Percentiles rank a stretch among this genome's conserved stretches.
Evolutionary conservation across 169 alveolate genomes (phyloP).

Genomic region (Plasmodium sp.): DNA sequence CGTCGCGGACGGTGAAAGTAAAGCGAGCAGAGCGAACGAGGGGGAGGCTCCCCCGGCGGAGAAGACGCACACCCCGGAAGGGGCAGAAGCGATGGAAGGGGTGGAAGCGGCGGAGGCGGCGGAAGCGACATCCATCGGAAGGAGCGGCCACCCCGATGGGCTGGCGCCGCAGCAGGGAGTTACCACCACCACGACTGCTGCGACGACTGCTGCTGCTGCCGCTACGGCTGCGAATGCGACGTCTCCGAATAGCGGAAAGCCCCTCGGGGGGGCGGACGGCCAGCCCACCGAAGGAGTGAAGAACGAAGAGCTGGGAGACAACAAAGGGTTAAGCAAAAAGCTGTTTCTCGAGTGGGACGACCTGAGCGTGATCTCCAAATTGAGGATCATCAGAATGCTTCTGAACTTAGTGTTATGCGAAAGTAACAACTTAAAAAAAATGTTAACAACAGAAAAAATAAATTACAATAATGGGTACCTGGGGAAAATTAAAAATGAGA

Average conservation of each 20-base stretch:
- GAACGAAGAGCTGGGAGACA: neutral
- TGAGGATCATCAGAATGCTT: slow-evolving; percentile 52
- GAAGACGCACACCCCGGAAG: too few species aligned
- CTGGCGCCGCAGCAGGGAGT: neutral
- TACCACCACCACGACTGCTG: neutral
- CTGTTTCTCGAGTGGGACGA: slow-evolving; percentile 71
- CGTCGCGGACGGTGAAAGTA: neutral
- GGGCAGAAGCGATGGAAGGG: too few species aligned
- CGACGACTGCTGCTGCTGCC: neutral
- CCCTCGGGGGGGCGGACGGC: neutral
- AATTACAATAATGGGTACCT: slow-evolving; percentile 40
- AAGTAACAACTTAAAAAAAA: slow-evolving; percentile 60
- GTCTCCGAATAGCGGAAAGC: neutral
- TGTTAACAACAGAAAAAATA: neutral
- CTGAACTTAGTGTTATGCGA: slow-evolving; percentile 63
- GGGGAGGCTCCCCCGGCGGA: too few species aligned
- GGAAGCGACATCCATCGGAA: neutral
- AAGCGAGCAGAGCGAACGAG: neutral
- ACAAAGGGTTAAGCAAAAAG: slow-evolving; percentile 16
- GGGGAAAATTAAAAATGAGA: slow-evolving; percentile 40
- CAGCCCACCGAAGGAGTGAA: neutral
- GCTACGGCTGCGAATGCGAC: too few species aligned
- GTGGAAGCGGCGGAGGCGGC: neutral
- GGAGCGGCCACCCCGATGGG: neutral
- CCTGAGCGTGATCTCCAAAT: slow-evolving; percentile 12